These are phyloP conservation scores for Talaromyces liani DNA, from an alignment of 495 filamentous ascomycete species.

Conservation along the genomic window DNA sequence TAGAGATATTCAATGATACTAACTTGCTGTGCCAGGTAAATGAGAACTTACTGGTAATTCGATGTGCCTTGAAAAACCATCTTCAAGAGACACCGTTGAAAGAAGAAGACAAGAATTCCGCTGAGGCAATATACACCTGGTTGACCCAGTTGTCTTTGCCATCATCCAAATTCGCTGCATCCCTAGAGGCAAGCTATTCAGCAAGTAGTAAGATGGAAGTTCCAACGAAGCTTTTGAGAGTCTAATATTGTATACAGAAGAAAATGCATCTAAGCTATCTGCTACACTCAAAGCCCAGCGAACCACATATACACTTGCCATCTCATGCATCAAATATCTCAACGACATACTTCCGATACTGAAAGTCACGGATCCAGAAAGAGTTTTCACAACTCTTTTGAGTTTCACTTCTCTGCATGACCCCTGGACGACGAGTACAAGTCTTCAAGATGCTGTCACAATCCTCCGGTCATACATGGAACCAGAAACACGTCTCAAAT, in stretches of 20 bases:
- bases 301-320: conserved; percentile 19
- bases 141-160: conserved; percentile 26
- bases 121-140: conserved; percentile 29
- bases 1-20: not conserved
- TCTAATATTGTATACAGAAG: conserved; percentile 6
- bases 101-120: conserved; percentile 18
- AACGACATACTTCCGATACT: conserved; percentile 13
- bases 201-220: conserved; percentile 14
- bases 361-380: conserved; percentile 12
- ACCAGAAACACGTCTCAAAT: conserved; percentile 13
- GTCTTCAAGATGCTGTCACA: conserved; percentile 20
- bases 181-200: conserved; percentile 18
- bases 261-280: conserved; percentile 10
- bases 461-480: conserved; percentile 35
- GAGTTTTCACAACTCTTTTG: conserved; percentile 28
- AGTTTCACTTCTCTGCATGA: conserved; percentile 43
- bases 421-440: conserved; percentile 45
- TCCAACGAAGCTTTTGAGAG: not conserved
- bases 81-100: conserved; percentile 11
- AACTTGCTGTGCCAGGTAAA: not conserved
- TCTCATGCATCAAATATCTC: conserved; percentile 25
- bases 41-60: conserved; percentile 24
- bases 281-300: conserved; percentile 16
- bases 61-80: conserved; percentile 18
- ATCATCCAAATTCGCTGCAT: conserved; percentile 23